A percentile compares a stretch with the other conserved stretches of the same genome.
phyloP scores from a whole-genome alignment of 2,329 filamentous ascomycete genomes.

The Fusarium aywerte region DNA sequence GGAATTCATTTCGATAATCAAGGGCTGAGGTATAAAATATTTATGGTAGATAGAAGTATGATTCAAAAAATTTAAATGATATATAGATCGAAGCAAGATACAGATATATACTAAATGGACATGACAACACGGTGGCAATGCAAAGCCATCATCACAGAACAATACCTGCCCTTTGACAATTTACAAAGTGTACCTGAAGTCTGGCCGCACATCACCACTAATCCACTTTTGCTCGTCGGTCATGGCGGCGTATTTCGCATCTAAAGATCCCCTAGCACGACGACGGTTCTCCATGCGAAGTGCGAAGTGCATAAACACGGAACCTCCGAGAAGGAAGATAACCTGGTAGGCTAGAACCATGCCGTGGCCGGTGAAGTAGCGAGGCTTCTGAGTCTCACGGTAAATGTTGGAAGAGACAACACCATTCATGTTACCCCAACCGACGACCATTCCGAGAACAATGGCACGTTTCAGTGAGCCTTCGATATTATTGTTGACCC shows the following conservation, averaged over 20 bases:
- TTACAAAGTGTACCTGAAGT: constrained; percentile 51
- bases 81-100: no score
- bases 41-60: no score
- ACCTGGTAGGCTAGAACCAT: constrained; percentile 72
- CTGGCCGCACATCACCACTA: constrained; percentile 63
- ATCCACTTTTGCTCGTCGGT: constrained; percentile 64
- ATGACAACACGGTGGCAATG: not conserved
- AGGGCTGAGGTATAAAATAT: no score
- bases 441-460: constrained; percentile 78
- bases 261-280: constrained; percentile 64
- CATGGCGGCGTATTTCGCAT: constrained; percentile 67
- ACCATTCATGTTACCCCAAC: constrained; percentile 80
- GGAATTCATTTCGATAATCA: no score
- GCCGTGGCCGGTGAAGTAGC: constrained; percentile 64
- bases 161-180: rapidly evolving
- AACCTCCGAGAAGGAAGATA: constrained; percentile 72
- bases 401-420: constrained; percentile 74
- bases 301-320: constrained; percentile 68
- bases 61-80: no score
- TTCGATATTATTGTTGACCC: constrained; percentile 77
- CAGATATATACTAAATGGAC: not conserved
- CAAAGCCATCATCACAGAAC: rapidly evolving
- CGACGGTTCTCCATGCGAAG: constrained; percentile 69
- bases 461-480: constrained; percentile 72
- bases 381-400: constrained; percentile 45